Percentiles rank a stretch among this genome's conserved stretches.
phyloP scores from a whole-genome alignment of 208 protist species.

The Acanthamoeba sp. region DNA sequence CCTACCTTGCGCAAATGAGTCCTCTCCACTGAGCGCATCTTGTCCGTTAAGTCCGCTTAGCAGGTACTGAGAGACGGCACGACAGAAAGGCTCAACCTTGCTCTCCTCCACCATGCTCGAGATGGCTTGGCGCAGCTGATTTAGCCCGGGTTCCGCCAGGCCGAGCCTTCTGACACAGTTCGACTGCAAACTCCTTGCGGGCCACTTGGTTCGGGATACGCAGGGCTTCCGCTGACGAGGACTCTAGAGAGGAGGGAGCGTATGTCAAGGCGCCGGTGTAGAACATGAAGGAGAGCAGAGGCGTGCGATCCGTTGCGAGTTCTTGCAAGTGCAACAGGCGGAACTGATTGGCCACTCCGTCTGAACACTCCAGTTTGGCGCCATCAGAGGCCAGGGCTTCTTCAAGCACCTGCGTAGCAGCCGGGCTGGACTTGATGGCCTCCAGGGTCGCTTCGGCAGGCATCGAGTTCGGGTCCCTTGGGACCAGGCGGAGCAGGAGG shows the following conservation, averaged over 20 bases:
- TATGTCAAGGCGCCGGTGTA: constrained; percentile 50
- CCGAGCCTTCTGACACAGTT: background rate
- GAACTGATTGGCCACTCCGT: background rate
- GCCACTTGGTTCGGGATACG: background rate
- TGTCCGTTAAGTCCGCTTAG: background rate
- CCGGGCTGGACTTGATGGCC: background rate
- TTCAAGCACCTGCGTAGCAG: background rate
- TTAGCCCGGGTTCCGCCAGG: background rate
- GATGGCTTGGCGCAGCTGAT: background rate
- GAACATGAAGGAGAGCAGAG: constrained; percentile 57
- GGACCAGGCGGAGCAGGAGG: background rate
- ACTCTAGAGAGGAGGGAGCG: background rate
- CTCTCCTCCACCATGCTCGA: background rate
- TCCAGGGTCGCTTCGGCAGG: constrained; percentile 37
- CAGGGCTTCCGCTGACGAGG: background rate
- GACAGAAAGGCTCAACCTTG: constrained; percentile 27
- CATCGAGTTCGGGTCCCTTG: background rate
- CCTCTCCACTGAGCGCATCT: background rate
- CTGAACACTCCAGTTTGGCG: background rate
- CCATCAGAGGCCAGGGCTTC: background rate
- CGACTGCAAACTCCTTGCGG: background rate
- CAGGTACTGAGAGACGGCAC: constrained; percentile 8
- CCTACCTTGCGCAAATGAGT: constrained; percentile 55
- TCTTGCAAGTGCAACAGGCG: constrained; percentile 1
- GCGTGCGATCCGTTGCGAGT: background rate